Evolutionary conservation across 139 green algal species (phyloP).

Genomic region (Penium margaritaceum): DNA sequence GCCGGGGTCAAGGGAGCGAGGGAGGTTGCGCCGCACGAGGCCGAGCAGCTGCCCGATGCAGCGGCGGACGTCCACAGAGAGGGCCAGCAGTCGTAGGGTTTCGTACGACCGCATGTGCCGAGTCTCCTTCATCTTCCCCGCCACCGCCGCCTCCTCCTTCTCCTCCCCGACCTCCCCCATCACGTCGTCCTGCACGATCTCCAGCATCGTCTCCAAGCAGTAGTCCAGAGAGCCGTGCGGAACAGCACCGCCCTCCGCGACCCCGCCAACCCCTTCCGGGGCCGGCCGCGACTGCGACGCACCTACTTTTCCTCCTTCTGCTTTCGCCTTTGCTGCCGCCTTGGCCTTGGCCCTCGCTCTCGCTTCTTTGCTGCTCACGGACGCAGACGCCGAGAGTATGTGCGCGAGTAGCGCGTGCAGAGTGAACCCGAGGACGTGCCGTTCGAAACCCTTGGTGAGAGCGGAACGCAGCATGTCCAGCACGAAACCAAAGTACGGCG

Average conservation of each 20-base stretch:
- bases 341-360: no score
- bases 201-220: constrained; percentile 9
- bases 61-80: not conserved
- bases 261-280: constrained; percentile 11
- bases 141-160: constrained; percentile 23
- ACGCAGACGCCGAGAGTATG: no score
- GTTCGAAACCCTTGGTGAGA: constrained; percentile 65
- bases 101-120: constrained; percentile 21
- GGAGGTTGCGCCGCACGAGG: constrained; percentile 1
- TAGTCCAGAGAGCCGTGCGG: constrained; percentile 21
- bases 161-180: constrained; percentile 31
- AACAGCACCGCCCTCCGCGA: not conserved
- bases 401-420: constrained; percentile 63
- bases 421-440: constrained; percentile 82
- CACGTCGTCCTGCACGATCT: constrained; percentile 4
- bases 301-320: constrained; percentile 8
- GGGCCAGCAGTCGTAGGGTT: constrained; percentile 18
- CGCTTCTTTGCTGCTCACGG: no score
- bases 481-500: constrained; percentile 27
- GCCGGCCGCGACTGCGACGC: not conserved
- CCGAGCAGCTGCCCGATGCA: not conserved
- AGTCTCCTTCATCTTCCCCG: constrained; percentile 29
- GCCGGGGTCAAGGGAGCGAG: constrained; percentile 42
- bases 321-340: no score
- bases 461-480: constrained; percentile 50